Conservation (phyloP, 176 grass and related monocot species). For the Aegilops tauschii region DNA sequence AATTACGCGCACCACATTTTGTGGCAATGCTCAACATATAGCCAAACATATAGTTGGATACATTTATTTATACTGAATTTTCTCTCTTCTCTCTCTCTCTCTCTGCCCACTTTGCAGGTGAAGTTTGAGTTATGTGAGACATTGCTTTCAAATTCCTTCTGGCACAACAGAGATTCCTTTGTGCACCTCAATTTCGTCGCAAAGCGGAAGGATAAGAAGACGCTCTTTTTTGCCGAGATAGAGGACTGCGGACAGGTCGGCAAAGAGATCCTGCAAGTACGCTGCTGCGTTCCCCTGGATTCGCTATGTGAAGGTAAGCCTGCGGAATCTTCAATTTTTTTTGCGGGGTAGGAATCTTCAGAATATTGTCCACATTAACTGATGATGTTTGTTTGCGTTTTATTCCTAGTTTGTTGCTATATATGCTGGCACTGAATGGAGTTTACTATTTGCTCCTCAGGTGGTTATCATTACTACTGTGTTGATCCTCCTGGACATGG, state of each 20-base stretch:
- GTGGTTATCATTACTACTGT: neutral
- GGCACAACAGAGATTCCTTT: neutral
- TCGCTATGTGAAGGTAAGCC: neutral
- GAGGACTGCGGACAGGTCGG: neutral
- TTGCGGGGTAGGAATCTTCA: too few relatives aligned
- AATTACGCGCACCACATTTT: neutral
- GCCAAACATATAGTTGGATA: neutral
- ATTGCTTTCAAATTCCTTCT: neutral
- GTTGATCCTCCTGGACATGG: neutral
- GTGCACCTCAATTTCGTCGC: neutral
- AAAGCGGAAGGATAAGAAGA: neutral
- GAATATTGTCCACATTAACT: neutral
- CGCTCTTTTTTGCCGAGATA: neutral
- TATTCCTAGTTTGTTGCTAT: neutral
- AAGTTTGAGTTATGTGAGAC: neutral
- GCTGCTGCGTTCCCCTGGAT: neutral
- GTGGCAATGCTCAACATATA: neutral
- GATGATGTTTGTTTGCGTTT: neutral
- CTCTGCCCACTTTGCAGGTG: neutral
- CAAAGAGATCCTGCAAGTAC: neutral
- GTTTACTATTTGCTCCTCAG: neutral
- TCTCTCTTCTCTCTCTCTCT: neutral
- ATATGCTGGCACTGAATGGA: neutral
- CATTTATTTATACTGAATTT: neutral
- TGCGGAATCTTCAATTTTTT: too few relatives aligned